phyloP scores from a whole-genome alignment of 2,329 filamentous ascomycete species.

The Alternaria atra region DNA sequence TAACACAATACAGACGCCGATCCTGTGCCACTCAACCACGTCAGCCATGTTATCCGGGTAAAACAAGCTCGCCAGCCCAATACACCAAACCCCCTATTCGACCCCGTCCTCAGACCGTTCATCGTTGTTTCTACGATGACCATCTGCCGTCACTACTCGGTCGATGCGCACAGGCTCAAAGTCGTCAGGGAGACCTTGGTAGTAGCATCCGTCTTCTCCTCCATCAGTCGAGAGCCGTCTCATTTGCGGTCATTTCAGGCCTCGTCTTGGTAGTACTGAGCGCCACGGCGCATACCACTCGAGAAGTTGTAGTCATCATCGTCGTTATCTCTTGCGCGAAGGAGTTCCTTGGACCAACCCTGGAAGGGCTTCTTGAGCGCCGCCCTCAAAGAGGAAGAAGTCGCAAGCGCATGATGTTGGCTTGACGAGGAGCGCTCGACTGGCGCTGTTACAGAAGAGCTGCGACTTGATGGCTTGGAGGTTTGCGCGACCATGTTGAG shows the following conservation, averaged over 20 bases:
- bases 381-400: conserved; percentile 24
- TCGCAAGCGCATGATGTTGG: conserved; percentile 11
- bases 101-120: neutral
- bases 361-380: conserved; percentile 47
- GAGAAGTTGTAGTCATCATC: conserved; percentile 52
- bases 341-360: conserved; percentile 46
- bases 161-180: neutral
- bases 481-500: conserved; percentile 15
- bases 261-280: conserved; percentile 16
- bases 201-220: neutral
- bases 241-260: neutral
- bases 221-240: neutral
- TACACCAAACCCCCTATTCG: neutral
- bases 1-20: neutral
- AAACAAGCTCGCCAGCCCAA: neutral
- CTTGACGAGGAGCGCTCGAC: conserved; percentile 1
- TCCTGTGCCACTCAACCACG: neutral
- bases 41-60: neutral
- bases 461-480: conserved; percentile 12
- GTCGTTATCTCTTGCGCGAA: conserved; percentile 42
- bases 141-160: neutral
- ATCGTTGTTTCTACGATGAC: neutral
- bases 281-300: conserved; percentile 31
- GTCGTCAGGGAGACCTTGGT: neutral
- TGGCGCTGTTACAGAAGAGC: conserved; percentile 12